Conservation (phyloP, 1,284 basidiomycete species). For the Phellinidium pouzarii region DNA sequence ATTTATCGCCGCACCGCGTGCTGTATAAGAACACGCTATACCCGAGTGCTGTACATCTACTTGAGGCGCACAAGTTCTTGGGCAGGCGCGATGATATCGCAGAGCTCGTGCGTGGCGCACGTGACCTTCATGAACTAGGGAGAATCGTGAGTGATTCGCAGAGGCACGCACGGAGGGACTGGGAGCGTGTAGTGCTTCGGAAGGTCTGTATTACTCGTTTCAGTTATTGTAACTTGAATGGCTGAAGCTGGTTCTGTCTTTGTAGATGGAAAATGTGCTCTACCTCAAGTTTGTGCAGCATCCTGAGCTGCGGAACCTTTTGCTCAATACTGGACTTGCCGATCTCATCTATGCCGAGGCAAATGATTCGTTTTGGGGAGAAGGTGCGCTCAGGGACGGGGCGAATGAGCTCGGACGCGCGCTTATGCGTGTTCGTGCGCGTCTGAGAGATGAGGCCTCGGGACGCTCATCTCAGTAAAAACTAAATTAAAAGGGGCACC, state of each 20-base stretch:
- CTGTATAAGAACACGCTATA: slow-evolving; percentile 44
- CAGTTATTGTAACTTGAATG: neutral
- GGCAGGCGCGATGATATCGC: slow-evolving; percentile 41
- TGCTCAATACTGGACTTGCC: slow-evolving; percentile 43
- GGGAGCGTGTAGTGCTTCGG: slow-evolving; percentile 42
- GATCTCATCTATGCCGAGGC: slow-evolving; percentile 44
- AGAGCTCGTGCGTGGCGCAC: slow-evolving; percentile 41
- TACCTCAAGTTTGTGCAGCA: slow-evolving; percentile 60
- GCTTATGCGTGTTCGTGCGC: slow-evolving; percentile 45
- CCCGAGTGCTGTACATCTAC: slow-evolving; percentile 58
- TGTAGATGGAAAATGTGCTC: slow-evolving; percentile 54
- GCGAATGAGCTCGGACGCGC: slow-evolving; percentile 52
- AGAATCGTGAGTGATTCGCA: slow-evolving; percentile 37
- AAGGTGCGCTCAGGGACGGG: slow-evolving; percentile 41
- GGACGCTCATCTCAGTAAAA: neutral
- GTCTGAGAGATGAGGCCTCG: slow-evolving; percentile 31
- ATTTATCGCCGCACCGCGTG: slow-evolving; percentile 50
- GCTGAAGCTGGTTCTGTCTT: slow-evolving; percentile 11
- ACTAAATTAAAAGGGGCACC: neutral
- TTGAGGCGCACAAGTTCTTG: slow-evolving; percentile 62
- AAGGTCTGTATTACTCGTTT: slow-evolving; percentile 32
- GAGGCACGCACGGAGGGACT: slow-evolving; percentile 41
- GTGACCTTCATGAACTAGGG: slow-evolving; percentile 42
- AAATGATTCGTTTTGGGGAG: slow-evolving; percentile 51
- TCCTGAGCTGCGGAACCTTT: slow-evolving; percentile 35